These are phyloP conservation scores for Primulina huaijiensis DNA, from an alignment of 257 asterid species.

Conservation along the genomic window DNA sequence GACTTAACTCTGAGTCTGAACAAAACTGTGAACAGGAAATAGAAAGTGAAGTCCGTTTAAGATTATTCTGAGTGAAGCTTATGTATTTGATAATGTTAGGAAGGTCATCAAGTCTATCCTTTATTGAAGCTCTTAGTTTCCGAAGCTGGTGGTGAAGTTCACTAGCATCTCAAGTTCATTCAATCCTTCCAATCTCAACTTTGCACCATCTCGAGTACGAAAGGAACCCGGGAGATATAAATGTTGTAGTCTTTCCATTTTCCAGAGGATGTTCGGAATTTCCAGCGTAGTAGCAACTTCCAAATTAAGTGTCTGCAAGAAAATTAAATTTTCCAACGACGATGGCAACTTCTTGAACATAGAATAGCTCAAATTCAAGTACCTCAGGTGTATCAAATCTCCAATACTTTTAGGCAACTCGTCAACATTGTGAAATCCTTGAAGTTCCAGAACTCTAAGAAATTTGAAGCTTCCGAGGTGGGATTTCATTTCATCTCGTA, in stretches of 20 bases:
- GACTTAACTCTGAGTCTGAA: constrained; percentile 29
- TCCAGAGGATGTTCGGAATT: constrained; percentile 40
- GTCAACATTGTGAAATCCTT: constrained; percentile 21
- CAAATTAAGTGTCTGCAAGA: constrained; percentile 37
- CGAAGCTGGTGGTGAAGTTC: constrained; percentile 39
- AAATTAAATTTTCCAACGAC: constrained; percentile 29
- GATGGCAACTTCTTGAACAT: constrained; percentile 40
- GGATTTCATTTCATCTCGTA: constrained; percentile 13
- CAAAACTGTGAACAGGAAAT: constrained; percentile 31
- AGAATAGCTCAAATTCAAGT: constrained; percentile 38
- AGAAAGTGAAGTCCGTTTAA: constrained; percentile 32
- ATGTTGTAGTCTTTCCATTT: constrained; percentile 32
- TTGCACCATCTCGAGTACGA: constrained; percentile 21
- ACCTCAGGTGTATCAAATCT: constrained; percentile 31
- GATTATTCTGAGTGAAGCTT: constrained; percentile 34
- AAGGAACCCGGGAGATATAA: constrained; percentile 41
- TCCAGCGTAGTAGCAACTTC: constrained; percentile 24
- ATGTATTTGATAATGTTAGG: constrained; percentile 37
- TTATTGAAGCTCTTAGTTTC: constrained; percentile 34
- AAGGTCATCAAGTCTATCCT: constrained; percentile 31
- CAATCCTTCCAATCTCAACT: constrained; percentile 31
- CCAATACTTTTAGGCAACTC: constrained; percentile 30
- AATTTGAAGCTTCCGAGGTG: constrained; percentile 18
- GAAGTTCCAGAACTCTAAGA: constrained; percentile 31
- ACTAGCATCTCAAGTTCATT: constrained; percentile 36